Evolutionary conservation across 441 rosid genomes (phyloP).

Genomic region (Pelargonium fulgidum): DNA sequence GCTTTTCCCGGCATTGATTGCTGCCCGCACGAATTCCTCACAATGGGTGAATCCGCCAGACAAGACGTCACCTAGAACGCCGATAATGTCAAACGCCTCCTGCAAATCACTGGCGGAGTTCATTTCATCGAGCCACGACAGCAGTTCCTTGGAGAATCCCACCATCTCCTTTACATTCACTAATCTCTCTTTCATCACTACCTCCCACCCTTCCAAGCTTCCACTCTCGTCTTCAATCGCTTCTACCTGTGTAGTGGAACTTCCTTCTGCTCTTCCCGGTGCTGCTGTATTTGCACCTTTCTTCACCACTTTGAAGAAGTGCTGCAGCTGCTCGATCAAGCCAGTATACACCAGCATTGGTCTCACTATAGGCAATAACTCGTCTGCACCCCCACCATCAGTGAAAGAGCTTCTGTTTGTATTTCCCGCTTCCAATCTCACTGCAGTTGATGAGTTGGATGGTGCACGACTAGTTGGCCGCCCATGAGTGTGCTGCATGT

Average conservation of each 20-base stretch:
- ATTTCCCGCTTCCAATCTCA: conserved; percentile 45
- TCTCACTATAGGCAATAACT: conserved; percentile 57
- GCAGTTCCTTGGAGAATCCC: conserved; percentile 80
- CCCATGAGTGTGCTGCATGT: conserved; percentile 90
- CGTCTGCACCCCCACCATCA: conserved; percentile 41
- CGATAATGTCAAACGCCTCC: conserved; percentile 87
- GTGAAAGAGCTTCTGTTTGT: conserved; percentile 31
- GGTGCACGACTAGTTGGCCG: conserved; percentile 44
- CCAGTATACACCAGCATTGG: conserved; percentile 97
- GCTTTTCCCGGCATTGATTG: conserved; percentile 60
- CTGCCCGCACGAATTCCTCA: conserved; percentile 75
- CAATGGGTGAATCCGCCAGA: conserved; percentile 61
- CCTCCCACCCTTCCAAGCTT: conserved; percentile 79
- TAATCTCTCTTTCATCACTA: conserved; percentile 71
- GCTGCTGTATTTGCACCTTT: conserved; percentile 31
- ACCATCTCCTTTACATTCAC: conserved; percentile 78
- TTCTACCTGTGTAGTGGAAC: conserved; percentile 26
- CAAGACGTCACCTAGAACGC: conserved; percentile 68
- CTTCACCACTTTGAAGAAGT: conserved; percentile 55
- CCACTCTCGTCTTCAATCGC: conserved; percentile 41
- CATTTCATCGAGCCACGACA: conserved; percentile 89
- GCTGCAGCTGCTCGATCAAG: conserved; percentile 93
- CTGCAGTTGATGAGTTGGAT: conserved; percentile 27
- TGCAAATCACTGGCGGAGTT: conserved; percentile 67
- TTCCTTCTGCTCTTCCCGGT: conserved; percentile 40